Evolutionary conservation across 192 early-diverging fungal genomes (phyloP).

Genomic region (Blastocladiella britannica): DNA sequence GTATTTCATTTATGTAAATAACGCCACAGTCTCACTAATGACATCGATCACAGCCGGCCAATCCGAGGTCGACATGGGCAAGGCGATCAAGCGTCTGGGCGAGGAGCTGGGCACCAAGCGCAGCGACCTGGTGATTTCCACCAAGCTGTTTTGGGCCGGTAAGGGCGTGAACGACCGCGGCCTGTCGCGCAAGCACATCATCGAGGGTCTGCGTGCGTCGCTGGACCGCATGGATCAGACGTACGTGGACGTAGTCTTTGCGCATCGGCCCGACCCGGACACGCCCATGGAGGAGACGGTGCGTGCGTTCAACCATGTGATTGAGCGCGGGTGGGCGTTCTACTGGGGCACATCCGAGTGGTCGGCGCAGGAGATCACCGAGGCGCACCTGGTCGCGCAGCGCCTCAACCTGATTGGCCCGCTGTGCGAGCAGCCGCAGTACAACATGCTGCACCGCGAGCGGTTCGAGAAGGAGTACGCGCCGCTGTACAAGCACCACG

Average conservation of each 20-base stretch:
- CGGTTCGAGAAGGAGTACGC: conserved; percentile 50
- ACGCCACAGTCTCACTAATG: too few relatives aligned
- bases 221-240: conserved; percentile 48
- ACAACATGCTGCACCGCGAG: conserved; percentile 70
- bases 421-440: conserved; percentile 34
- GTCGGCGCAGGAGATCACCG: conserved; percentile 50
- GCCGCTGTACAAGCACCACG: conserved; percentile 42
- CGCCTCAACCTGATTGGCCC: conserved; percentile 44
- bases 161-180: conserved; percentile 61
- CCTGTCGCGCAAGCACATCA: conserved; percentile 63
- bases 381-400: conserved; percentile 50
- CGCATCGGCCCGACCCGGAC: conserved; percentile 51
- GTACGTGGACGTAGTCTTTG: conserved; percentile 58
- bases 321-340: conserved; percentile 56
- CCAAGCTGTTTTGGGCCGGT: conserved; percentile 55
- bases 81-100: conserved; percentile 51
- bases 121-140: conserved; percentile 54
- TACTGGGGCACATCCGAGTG: conserved; percentile 78
- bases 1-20: too few relatives aligned
- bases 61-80: conserved; percentile 53
- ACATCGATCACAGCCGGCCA: conserved; percentile 44
- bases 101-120: conserved; percentile 45
- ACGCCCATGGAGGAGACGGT: conserved; percentile 76
- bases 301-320: conserved; percentile 60
- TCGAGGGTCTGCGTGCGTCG: conserved; percentile 53